Evolutionary conservation across 345 rosid species (phyloP), one percentile per base, ranked within the genome.

Genomic region (Nephelium lappaceum): DNA sequence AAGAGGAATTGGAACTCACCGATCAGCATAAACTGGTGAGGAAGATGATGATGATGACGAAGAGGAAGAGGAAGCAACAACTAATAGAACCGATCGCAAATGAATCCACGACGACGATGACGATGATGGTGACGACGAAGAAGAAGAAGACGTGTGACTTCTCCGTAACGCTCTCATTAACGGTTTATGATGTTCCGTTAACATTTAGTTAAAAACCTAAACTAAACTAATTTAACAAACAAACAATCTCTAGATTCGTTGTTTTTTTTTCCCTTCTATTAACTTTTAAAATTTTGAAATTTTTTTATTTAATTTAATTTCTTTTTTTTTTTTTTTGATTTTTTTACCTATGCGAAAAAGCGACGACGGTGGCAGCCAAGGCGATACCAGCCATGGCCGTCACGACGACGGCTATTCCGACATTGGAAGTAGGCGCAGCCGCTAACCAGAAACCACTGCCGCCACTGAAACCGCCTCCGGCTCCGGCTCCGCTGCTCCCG

Each of bases 351-450:
- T 87, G 88, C 61, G 91, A 88, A 84, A 85, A 91, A 82, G 31
- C 31, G 31, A 85, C 80, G 85, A 88, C 72, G 81, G 93, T 88
- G 82, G 87, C 85, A 79, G 89, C 85, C 81, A 91, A 86, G 85
- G 95, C 93, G 77, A 92, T 80, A 67, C 93, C 93, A 71, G 91
- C 94, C 92, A 91, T 85, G 90, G 88, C 91, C 87, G 91, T 87
- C 81, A 91, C 89, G 69, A 86, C 91, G 55, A 91, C 82, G 72
- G 91, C 91, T 85, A 91, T 63, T 36, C 87, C 86, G 80, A 85
- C 93, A 89, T 84, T 83, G 68, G 85, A 86, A 79, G 90, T 85
- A 67, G 74, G 79, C 72, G 83, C 77, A 53, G 75, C 81, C 68
- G 85, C 71, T 24, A 80, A 83, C 89, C 95, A 88, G 64, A 86